Evolutionary conservation across 1,284 basidiomycete species (phyloP).

Genomic region (Marasmius oreades): DNA sequence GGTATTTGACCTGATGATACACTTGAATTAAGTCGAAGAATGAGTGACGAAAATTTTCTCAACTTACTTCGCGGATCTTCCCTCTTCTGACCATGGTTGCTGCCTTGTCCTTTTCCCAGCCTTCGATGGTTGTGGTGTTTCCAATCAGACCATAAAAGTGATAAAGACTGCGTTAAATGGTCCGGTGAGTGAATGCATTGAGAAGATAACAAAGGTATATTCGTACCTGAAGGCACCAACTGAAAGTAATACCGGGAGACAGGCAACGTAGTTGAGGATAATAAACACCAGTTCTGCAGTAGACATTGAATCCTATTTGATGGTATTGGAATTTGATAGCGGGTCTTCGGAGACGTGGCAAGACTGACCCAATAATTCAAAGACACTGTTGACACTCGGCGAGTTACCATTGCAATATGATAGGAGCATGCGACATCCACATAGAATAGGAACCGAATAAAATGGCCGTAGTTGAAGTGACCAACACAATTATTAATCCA

Average conservation of each 20-base stretch:
- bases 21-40: constrained; percentile 3
- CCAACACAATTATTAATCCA: constrained; percentile 93
- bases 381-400: constrained; percentile 51
- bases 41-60: neutral
- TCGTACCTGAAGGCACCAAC: constrained; percentile 82
- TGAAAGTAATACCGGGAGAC: constrained; percentile 79
- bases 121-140: constrained; percentile 95
- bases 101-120: constrained; percentile 96
- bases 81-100: constrained; percentile 83
- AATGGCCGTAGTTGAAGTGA: constrained; percentile 86
- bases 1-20: constrained; percentile 80
- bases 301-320: constrained; percentile 63
- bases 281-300: constrained; percentile 77
- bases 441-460: constrained; percentile 88
- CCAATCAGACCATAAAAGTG: constrained; percentile 80
- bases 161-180: constrained; percentile 58
- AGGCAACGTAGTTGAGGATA: constrained; percentile 84
- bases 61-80: constrained; percentile 74
- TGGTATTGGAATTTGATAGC: neutral
- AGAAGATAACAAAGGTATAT: constrained; percentile 6
- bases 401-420: constrained; percentile 76
- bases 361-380: constrained; percentile 47
- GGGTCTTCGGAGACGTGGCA: neutral
- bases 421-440: constrained; percentile 88
- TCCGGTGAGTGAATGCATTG: neutral